Evolutionary conservation across 352 stramenopile species (phyloP).

Genomic region (Blastocystis sp.): DNA sequence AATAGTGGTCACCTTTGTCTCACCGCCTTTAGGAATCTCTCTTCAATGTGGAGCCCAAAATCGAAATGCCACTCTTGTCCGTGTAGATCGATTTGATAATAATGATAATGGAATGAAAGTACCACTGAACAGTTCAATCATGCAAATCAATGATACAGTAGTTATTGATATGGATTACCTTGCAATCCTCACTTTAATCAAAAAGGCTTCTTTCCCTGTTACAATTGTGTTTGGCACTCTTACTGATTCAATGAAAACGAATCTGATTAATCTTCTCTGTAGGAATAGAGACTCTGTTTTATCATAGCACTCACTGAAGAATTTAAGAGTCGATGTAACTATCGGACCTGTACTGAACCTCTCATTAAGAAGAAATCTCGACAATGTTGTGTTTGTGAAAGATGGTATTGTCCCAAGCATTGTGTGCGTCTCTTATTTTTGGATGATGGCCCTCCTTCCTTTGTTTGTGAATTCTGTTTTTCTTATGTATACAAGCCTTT

Average conservation of each 20-base stretch:
- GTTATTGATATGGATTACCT: neutral
- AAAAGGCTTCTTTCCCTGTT: conserved; percentile 16
- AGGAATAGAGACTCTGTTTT: neutral
- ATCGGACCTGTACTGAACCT: neutral
- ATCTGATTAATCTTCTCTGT: conserved; percentile 3
- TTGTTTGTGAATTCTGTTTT: conserved; percentile 32
- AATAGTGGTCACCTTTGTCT: conserved; percentile 22
- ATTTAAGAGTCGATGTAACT: neutral
- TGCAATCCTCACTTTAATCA: conserved; percentile 9
- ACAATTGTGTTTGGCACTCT: conserved; percentile 9
- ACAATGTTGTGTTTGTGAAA: conserved; percentile 1
- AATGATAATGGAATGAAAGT: conserved; percentile 53
- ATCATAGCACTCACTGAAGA: neutral
- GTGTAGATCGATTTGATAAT: conserved; percentile 7
- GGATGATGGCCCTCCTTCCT: neutral
- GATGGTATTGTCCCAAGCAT: conserved; percentile 12
- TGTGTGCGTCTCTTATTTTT: conserved; percentile 2
- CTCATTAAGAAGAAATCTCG: neutral
- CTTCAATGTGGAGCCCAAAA: neutral
- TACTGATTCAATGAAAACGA: neutral
- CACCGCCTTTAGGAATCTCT: conserved; percentile 26
- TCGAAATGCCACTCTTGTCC: neutral
- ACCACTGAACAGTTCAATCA: conserved; percentile 9
- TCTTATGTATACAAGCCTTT: conserved; percentile 10
- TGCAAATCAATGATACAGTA: conserved; percentile 32